Percentiles rank a stretch among this genome's conserved stretches.
phyloP scores from a whole-genome alignment of 768 basidiomycete species.

The Leccinum rimulosum region DNA sequence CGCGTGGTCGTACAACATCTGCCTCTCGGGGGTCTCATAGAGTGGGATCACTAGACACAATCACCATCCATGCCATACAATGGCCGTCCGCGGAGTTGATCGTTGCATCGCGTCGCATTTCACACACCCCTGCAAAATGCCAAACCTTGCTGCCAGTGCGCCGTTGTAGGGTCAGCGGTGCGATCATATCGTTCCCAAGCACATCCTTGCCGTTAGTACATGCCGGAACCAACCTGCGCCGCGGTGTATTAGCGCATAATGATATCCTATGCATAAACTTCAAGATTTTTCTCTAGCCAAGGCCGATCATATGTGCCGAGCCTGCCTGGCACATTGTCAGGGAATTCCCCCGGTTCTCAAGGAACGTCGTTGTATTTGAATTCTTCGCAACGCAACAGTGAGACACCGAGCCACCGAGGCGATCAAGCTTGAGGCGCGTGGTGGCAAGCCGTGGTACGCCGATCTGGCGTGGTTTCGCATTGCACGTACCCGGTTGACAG shows the following conservation, averaged over 20 bases:
- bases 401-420: not conserved
- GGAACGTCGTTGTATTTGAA: constrained; percentile 10
- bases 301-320: not conserved
- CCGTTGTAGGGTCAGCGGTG: not conserved
- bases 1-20: constrained; percentile 96
- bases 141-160: constrained; percentile 1
- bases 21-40: constrained; percentile 76
- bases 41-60: constrained; percentile 48
- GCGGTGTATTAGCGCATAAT: not conserved
- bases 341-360: constrained; percentile 1
- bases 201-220: not conserved
- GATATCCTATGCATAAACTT: not conserved
- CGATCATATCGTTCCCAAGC: constrained; percentile 11
- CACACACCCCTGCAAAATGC: constrained; percentile 16
- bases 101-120: constrained; percentile 10
- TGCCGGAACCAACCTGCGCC: not conserved
- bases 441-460: constrained; percentile 8
- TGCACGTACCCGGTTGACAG: constrained; percentile 3
- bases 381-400: constrained; percentile 12
- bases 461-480: not conserved
- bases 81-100: constrained; percentile 19
- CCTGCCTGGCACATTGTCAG: not conserved
- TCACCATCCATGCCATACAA: not conserved
- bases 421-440: not conserved
- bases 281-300: not conserved